A percentile compares a stretch with the other conserved stretches of the same genome.
Conservation (phyloP, 495 filamentous ascomycete genomes). For the Penicillium manginii region DNA sequence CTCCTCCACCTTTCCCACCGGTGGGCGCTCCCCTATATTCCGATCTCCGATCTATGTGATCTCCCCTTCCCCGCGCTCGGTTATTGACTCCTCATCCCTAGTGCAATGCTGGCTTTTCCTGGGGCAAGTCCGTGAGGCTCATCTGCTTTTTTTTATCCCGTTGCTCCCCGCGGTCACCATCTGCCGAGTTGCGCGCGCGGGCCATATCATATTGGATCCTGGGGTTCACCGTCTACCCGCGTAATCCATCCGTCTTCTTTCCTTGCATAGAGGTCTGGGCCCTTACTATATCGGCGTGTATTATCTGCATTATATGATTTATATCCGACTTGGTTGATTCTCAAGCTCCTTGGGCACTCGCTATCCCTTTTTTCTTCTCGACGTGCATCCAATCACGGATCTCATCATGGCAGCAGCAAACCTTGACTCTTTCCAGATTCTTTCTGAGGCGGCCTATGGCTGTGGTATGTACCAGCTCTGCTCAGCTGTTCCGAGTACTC, state of each 20-base stretch:
- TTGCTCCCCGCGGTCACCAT: not conserved
- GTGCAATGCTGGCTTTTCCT: constrained; percentile 32
- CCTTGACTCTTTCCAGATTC: constrained; percentile 37
- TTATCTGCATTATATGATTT: not conserved
- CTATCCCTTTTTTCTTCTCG: constrained; percentile 12
- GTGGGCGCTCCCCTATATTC: constrained; percentile 5
- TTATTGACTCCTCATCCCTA: constrained; percentile 14
- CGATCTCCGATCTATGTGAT: not conserved
- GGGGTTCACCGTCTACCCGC: not conserved
- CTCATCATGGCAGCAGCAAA: constrained; percentile 33
- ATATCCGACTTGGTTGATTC: not conserved
- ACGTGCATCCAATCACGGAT: not conserved
- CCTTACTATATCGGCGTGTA: not conserved
- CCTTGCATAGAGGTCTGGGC: constrained; percentile 11
- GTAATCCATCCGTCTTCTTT: constrained; percentile 4
- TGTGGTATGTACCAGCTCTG: constrained; percentile 42
- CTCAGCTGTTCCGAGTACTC: not conserved
- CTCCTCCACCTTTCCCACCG: not conserved
- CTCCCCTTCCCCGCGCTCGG: too few species aligned
- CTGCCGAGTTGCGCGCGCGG: not conserved
- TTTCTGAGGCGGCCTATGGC: constrained; percentile 50
- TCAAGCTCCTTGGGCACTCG: not conserved
- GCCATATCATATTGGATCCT: not conserved
- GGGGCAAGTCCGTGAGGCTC: constrained; percentile 29
- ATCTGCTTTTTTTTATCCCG: constrained; percentile 1